Base-by-base conservation (phyloP, 345 rosid species). In the Noccaea caerulescens region DNA sequence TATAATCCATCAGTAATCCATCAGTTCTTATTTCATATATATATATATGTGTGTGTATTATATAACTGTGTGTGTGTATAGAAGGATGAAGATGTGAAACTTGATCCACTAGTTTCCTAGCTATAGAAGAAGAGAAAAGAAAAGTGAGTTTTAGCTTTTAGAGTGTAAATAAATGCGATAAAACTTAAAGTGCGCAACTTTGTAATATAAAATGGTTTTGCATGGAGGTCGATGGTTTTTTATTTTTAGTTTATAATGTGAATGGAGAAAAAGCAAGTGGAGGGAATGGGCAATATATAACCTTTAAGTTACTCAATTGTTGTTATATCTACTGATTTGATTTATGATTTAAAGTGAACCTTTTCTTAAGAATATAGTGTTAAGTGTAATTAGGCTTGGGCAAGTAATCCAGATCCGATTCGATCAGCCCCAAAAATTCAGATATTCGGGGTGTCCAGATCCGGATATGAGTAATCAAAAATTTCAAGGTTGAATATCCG, bases 101-200 rank as follows among this genome's bases (percentile, higher is more conserved):
- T 61, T 54, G 42, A 68, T 43, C 63, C 78, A 58, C 69, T 68
- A 68, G 20, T 68, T 75, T 59, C 73, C 25, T 67, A 61, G 64
- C 68, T 52, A 68, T 59, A 53, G 36, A 68, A 60, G 72, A 37
- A 46, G 70, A 20, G 10, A 54, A 51, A 46, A 39, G 41, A 57
- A 63, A 69, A 76, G 75, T 45, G 27, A 7, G 61, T 49, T 47
- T 45, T n/a, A 62, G 68, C 74, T 75, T 75, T 69, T 69, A 76
- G 71, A 47, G 66, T 76, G 55, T 69, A 57, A 76, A 69, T 66
- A 69, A 69, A 55, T 62, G 44, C 18, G 39, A 12, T 32, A 41
- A 62, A 36, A 16, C 6, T 0, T 38, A 10, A 61, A 75, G 62
- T 51, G 55, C 25, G 12, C 20, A 38, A 68, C 60, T 76, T 63